A percentile compares a stretch with the other conserved stretches of the same genome.
Evolutionary conservation across 2,329 filamentous ascomycete genomes (phyloP).

Genomic region (Hymenoscyphus fructigenus): DNA sequence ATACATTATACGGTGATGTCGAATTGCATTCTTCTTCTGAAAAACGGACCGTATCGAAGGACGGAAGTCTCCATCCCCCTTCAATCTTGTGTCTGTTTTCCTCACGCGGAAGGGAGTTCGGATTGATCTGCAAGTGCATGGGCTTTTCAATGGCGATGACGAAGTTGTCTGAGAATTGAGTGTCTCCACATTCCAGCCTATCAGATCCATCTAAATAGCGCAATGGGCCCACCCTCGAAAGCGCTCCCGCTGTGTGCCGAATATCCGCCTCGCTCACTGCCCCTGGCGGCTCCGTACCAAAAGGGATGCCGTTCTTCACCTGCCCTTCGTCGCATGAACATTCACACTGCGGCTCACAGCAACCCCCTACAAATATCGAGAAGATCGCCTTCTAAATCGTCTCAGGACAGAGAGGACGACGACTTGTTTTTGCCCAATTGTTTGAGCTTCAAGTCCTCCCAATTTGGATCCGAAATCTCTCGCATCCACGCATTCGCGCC

Average conservation of each 20-base stretch:
- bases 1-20: too few species aligned
- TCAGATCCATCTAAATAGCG: not conserved
- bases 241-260: not conserved
- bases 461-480: not conserved
- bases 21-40: too few species aligned
- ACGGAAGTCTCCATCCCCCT: not conserved
- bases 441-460: not conserved
- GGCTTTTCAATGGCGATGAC: not conserved
- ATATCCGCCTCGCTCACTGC: not conserved
- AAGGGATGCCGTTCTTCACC: not conserved
- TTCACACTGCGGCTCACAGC: not conserved
- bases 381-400: not conserved
- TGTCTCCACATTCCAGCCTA: not conserved
- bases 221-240: not conserved
- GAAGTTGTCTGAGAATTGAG: too few species aligned
- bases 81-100: not conserved
- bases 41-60: not conserved
- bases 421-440: not conserved
- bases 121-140: not conserved
- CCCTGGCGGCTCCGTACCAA: not conserved
- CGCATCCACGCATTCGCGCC: not conserved
- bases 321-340: not conserved
- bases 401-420: not conserved
- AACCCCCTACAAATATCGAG: not conserved
- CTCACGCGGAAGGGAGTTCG: not conserved